phyloP scores from a whole-genome alignment of 2,329 filamentous ascomycete species.

The Colletotrichum gloeosporioides region DNA sequence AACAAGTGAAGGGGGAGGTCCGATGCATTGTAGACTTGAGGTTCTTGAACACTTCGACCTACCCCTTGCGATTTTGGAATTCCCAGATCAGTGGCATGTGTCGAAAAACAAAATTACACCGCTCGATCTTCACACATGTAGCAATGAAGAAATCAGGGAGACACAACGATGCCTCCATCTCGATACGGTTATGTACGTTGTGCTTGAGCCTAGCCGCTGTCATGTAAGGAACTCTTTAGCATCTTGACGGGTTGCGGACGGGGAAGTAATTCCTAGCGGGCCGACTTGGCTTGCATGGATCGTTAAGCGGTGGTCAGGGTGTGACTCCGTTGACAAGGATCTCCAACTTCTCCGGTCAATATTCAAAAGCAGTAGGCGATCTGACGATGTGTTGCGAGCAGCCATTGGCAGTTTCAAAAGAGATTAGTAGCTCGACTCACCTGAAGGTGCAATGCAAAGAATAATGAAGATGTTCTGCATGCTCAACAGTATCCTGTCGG shows the following conservation, averaged over 20 bases:
- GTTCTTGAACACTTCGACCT: not conserved
- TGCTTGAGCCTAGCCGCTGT: not conserved
- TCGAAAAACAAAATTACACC: fast-evolving
- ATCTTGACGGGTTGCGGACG: not conserved
- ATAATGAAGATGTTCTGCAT: not conserved
- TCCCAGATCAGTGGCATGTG: not conserved
- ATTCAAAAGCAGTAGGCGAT: not conserved
- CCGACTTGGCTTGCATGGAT: not conserved
- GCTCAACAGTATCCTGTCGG: not conserved
- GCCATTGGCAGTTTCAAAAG: not conserved
- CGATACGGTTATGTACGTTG: not conserved
- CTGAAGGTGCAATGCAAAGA: not conserved
- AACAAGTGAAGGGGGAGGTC: not conserved
- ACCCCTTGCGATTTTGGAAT: not conserved
- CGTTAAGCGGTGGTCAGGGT: not conserved
- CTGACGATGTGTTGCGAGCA: not conserved
- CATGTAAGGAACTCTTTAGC: not conserved
- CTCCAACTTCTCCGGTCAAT: not conserved
- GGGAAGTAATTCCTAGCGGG: not conserved
- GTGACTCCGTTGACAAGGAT: not conserved
- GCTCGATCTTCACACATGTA: not conserved
- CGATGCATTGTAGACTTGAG: not conserved
- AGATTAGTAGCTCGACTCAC: not conserved
- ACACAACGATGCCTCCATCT: not conserved
- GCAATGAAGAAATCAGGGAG: not conserved